Percentiles rank a stretch among this genome's conserved stretches.
Conservation (phyloP, 2,329 filamentous ascomycete genomes). For the Myrmaecium sp. region DNA sequence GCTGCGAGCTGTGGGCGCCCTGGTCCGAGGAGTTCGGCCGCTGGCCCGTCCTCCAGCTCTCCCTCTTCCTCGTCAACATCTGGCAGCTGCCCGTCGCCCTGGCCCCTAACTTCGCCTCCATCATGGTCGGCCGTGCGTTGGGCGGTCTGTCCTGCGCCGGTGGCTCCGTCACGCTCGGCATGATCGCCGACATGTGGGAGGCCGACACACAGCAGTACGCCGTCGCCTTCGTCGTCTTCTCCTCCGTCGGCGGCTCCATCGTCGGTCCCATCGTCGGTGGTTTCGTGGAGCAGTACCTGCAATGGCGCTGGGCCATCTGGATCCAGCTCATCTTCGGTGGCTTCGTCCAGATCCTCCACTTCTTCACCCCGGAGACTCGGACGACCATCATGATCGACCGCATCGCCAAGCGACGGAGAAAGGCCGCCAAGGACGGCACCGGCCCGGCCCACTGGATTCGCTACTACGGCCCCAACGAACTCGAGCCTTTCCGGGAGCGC, state of each 20-base stretch:
- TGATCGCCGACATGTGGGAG: slow-evolving; percentile 45
- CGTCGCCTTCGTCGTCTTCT: slow-evolving; percentile 41
- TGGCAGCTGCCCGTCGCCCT: slow-evolving; percentile 33
- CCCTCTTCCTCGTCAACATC: slow-evolving; percentile 36
- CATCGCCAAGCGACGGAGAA: slow-evolving; percentile 45
- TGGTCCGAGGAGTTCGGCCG: slow-evolving; percentile 38
- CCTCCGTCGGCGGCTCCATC: slow-evolving; percentile 37
- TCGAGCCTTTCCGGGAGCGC: slow-evolving; percentile 47
- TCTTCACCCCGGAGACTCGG: slow-evolving; percentile 48
- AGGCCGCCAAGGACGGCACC: slow-evolving; percentile 44
- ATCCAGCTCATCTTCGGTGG: slow-evolving; percentile 58
- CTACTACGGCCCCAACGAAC: slow-evolving; percentile 52
- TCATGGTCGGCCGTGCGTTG: slow-evolving; percentile 28
- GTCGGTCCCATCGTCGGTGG: slow-evolving; percentile 39
- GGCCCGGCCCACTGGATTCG: slow-evolving; percentile 58
- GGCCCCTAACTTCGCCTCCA: slow-evolving; percentile 23
- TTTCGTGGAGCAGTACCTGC: slow-evolving; percentile 29
- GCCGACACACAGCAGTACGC: slow-evolving; percentile 41
- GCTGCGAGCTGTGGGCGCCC: slow-evolving; percentile 36
- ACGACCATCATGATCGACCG: slow-evolving; percentile 52
- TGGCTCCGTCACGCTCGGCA: slow-evolving; percentile 46
- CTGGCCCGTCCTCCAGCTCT: slow-evolving; percentile 33
- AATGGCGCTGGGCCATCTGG: slow-evolving; percentile 64
- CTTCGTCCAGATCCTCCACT: slow-evolving; percentile 1
- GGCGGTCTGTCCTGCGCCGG: slow-evolving; percentile 46